These are phyloP conservation scores for Aspergillus cavernicola DNA, from an alignment of 495 filamentous ascomycete genomes.

Conservation along the genomic window DNA sequence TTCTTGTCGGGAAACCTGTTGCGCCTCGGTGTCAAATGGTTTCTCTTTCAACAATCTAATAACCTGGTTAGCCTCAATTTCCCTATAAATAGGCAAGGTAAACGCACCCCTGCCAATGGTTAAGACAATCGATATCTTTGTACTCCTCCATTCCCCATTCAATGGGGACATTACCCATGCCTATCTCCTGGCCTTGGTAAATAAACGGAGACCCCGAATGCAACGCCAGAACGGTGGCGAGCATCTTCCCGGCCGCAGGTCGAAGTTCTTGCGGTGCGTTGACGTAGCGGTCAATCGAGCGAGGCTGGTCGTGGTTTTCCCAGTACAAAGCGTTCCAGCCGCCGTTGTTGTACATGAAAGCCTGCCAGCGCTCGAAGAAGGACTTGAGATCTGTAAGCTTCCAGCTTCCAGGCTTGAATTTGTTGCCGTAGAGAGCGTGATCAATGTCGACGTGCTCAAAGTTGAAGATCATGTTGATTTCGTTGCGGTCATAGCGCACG, in stretches of 20 bases:
- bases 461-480: conserved; percentile 75
- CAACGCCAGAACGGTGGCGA: conserved; percentile 56
- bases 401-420: conserved; percentile 49
- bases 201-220: conserved; percentile 67
- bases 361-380: conserved; percentile 62
- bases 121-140: conserved; percentile 67
- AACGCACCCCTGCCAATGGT: conserved; percentile 53
- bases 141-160: conserved; percentile 65
- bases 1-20: conserved; percentile 33
- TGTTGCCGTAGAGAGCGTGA: conserved; percentile 43
- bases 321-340: conserved; percentile 71
- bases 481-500: conserved; percentile 53
- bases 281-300: conserved; percentile 59
- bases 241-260: conserved; percentile 53
- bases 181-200: conserved; percentile 76
- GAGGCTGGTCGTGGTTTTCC: conserved; percentile 71
- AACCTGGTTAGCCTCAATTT: not conserved
- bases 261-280: conserved; percentile 46
- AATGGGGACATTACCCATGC: conserved; percentile 66
- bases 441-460: conserved; percentile 64
- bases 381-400: conserved; percentile 54
- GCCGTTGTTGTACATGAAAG: conserved; percentile 62
- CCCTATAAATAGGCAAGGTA: not conserved
- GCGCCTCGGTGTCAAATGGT: conserved; percentile 30
- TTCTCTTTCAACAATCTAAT: conserved; percentile 22